phyloP scores from a whole-genome alignment of 768 basidiomycete species.

The Brasilioporus rufonigricans region DNA sequence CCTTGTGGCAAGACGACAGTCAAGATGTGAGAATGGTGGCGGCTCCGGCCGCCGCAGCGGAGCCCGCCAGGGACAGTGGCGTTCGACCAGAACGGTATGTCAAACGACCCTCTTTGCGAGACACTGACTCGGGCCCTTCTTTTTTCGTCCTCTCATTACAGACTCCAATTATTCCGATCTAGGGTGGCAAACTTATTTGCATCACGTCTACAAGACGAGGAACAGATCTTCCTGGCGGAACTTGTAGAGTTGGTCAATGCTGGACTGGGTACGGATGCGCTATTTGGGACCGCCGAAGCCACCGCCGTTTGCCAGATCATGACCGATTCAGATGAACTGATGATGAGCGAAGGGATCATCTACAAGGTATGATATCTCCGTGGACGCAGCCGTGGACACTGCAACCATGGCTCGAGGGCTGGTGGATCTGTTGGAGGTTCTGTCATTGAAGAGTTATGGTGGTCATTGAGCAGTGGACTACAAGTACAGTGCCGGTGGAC shows the following conservation, averaged over 20 bases:
- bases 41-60: constrained; percentile 39
- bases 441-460: too few relatives aligned
- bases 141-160: constrained; percentile 27
- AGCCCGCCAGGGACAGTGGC: constrained; percentile 39
- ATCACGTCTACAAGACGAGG: constrained; percentile 67
- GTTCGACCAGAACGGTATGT: constrained; percentile 60
- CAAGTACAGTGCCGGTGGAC: too few relatives aligned
- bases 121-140: background rate
- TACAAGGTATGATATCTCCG: constrained; percentile 64
- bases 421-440: too few relatives aligned
- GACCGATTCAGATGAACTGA: constrained; percentile 70
- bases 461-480: too few relatives aligned
- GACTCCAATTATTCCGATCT: constrained; percentile 77
- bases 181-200: constrained; percentile 73
- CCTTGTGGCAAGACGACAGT: constrained; percentile 65
- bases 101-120: constrained; percentile 3
- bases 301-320: constrained; percentile 69
- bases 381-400: background rate
- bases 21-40: constrained; percentile 64
- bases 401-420: too few relatives aligned
- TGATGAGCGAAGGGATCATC: constrained; percentile 84
- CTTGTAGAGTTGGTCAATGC: constrained; percentile 76
- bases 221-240: constrained; percentile 68
- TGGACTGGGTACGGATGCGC: constrained; percentile 59
- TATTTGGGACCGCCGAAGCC: constrained; percentile 85